These are phyloP conservation scores for Globisporangium parvum DNA, from an alignment of 352 stramenopile genomes.

Conservation along the genomic window DNA sequence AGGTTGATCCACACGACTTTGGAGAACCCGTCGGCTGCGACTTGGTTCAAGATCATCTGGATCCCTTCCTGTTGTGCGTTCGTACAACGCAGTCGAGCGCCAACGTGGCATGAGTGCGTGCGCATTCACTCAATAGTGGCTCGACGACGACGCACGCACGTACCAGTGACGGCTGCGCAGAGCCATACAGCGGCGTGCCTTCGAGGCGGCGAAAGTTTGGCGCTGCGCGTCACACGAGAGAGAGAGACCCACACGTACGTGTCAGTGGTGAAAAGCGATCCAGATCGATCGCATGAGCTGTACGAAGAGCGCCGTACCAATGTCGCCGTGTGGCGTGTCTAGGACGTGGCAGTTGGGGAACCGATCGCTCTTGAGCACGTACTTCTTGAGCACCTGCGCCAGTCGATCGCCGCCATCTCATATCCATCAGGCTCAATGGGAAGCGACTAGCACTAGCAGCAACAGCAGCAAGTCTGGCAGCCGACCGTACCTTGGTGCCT, in stretches of 20 bases:
- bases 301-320: constrained; percentile 32
- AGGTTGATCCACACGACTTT: constrained; percentile 85
- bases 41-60: constrained; percentile 56
- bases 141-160: too few relatives aligned
- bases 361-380: constrained; percentile 78
- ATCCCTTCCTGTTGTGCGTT: constrained; percentile 46
- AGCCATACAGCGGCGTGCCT: constrained; percentile 66
- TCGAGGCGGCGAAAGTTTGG: constrained; percentile 76
- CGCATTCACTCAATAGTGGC: neutral
- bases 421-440: too few relatives aligned
- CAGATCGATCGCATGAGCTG: neutral
- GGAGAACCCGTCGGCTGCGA: constrained; percentile 64
- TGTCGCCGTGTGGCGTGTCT: constrained; percentile 49
- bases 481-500: constrained; percentile 74
- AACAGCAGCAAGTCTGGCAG: too few relatives aligned
- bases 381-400: constrained; percentile 65
- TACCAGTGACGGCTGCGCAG: constrained; percentile 70
- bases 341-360: constrained; percentile 79
- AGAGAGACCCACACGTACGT: neutral
- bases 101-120: too few relatives aligned
- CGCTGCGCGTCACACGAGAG: constrained; percentile 25
- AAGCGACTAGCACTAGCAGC: too few relatives aligned
- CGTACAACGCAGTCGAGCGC: constrained; percentile 7
- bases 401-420: neutral
- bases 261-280: neutral